phyloP scores from a whole-genome alignment of 2,329 filamentous ascomycete species.

The Acarospora socialis region DNA sequence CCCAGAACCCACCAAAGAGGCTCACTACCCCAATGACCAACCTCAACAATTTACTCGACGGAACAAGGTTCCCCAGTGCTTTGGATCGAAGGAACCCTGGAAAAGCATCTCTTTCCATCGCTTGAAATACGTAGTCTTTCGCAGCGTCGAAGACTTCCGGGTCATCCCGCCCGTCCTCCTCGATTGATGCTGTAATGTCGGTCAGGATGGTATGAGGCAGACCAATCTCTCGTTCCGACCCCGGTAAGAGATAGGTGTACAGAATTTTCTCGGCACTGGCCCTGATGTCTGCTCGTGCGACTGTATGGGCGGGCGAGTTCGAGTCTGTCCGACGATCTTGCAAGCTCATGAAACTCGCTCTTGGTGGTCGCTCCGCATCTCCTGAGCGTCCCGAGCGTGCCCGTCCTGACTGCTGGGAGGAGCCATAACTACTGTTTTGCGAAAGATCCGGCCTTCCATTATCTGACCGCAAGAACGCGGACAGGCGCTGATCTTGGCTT shows the following conservation, averaged over 20 bases:
- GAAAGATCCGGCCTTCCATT: conserved; percentile 25
- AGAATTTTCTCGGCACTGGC: conserved; percentile 95
- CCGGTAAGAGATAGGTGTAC: conserved; percentile 91
- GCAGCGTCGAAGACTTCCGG: conserved; percentile 94
- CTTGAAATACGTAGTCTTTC: conserved; percentile 98
- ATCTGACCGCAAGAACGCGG: conserved; percentile 63
- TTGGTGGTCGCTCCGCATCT: conserved; percentile 33
- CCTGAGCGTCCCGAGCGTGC: conserved; percentile 30
- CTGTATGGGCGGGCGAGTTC: conserved; percentile 68
- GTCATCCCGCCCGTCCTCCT: conserved; percentile 83
- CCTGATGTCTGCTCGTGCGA: conserved; percentile 78
- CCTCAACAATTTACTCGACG: conserved; percentile 72
- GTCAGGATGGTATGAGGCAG: conserved; percentile 76
- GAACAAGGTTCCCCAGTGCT: conserved; percentile 88
- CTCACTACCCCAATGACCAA: conserved; percentile 72
- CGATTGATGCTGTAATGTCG: conserved; percentile 74
- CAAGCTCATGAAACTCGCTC: conserved; percentile 48
- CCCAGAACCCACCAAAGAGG: conserved; percentile 89
- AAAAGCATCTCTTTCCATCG: conserved; percentile 99
- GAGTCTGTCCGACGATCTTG: conserved; percentile 56
- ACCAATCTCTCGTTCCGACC: conserved; percentile 92
- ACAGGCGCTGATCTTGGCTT: conserved; percentile 78
- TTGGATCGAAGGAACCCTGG: conserved; percentile 91
- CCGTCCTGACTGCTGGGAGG: conserved; percentile 24
- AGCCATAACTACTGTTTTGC: conserved; percentile 33